Base-by-base conservation (phyloP, 805 yeast genomes). In the Starmerella etchellsii region DNA sequence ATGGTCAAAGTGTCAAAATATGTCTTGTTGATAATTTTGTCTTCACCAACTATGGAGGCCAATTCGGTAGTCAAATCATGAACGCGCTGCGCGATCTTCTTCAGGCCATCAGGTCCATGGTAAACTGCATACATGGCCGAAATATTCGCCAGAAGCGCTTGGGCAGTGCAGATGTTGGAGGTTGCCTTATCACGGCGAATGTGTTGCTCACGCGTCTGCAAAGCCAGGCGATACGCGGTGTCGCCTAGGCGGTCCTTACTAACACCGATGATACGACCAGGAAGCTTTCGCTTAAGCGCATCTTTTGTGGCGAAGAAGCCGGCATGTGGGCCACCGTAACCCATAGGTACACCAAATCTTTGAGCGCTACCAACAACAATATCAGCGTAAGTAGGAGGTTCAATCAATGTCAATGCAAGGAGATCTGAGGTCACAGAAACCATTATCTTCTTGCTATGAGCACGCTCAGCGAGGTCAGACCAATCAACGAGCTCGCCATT, bases 301-400 rank as follows among this genome's bases (percentile, higher is more conserved):
- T 76, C 74, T n/a, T 74, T 70, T 31, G 88, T 94, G 8, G 97
- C 83, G 54, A 91, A 87, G 64, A 83, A 91, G 0, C 95, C 98
- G 35, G 98, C 97, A 61, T 91, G 98, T 3, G 98, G 98, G 18
- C 98, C 98, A 56, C 98, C 98, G 58, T 76, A 91, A 6, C 97
- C 98, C 67, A 88, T 73, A 41, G 98, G 97, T 30, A 88, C 96
- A 55, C 98, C 98, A 54, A 91, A 84, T 61, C 98, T 71, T 68
- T 91, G 98, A 4, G 96, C 72, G 8, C 85, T 75, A 36, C 98
- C 98, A 34, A 91, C 66, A 2, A 80, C 95, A 37, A 91, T 80
- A 59, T 91, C 98, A 32, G 97, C 97, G 41, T 84, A 85, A 16
- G 80, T 66, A 2, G 98, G 98, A 15, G 96, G 81, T 53, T 78